phyloP scores from a whole-genome alignment of 75 land plant genomes.

The Picea glauca region DNA sequence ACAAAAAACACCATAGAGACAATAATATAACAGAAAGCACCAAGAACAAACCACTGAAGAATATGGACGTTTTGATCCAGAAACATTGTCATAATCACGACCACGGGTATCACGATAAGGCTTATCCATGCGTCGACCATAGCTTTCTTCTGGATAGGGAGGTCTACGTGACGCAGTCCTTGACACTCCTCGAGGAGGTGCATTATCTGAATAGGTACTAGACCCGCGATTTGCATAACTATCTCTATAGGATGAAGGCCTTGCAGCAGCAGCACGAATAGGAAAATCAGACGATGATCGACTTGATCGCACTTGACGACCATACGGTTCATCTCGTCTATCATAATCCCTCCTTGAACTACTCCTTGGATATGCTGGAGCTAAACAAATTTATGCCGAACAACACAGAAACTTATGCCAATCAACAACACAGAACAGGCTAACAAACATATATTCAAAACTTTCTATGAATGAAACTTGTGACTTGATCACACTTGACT shows the following conservation, averaged over 20 bases:
- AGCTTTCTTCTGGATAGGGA: too few relatives aligned
- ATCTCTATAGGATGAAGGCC: slow-evolving; percentile 56
- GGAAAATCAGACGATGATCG: slow-evolving; percentile 46
- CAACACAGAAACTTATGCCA: not conserved
- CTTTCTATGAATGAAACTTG: not conserved
- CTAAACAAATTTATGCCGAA: slow-evolving; percentile 10
- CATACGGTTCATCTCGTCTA: slow-evolving; percentile 41
- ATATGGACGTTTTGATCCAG: slow-evolving; percentile 69
- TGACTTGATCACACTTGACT: too few relatives aligned
- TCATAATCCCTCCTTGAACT: slow-evolving; percentile 52
- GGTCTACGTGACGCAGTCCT: too few relatives aligned
- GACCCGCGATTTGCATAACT: slow-evolving; percentile 45
- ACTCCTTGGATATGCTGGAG: slow-evolving; percentile 55
- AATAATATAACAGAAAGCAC: not conserved
- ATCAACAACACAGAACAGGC: not conserved
- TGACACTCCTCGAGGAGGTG: not conserved
- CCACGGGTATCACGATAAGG: too few relatives aligned
- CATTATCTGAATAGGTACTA: slow-evolving; percentile 21
- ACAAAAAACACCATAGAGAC: not conserved
- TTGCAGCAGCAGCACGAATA: slow-evolving; percentile 36
- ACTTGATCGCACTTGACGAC: slow-evolving; percentile 19
- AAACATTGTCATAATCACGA: slow-evolving; percentile 32
- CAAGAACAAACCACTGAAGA: slow-evolving; percentile 33
- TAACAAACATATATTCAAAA: not conserved
- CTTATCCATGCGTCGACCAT: too few relatives aligned